phyloP scores from a whole-genome alignment of 108 stramenopile genomes.

The Pseudonitzschia multistriata region DNA sequence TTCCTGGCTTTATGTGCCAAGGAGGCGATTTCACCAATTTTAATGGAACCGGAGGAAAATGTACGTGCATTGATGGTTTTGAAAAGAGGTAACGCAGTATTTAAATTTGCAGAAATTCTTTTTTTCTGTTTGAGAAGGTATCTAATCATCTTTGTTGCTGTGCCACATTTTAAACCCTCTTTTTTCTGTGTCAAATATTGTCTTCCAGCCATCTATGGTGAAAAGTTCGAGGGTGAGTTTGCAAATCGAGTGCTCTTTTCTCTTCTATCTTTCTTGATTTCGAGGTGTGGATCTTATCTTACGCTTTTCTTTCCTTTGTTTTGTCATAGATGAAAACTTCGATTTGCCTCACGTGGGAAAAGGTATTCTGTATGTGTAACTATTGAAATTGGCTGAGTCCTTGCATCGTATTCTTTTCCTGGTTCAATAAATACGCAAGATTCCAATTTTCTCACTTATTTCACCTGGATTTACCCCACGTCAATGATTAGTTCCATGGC shows the following conservation, averaged over 20 bases:
- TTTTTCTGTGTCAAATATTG: constrained; percentile 35
- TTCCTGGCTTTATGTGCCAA: constrained; percentile 55
- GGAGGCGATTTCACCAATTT: constrained; percentile 88
- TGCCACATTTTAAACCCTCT: background rate
- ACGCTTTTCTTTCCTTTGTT: background rate
- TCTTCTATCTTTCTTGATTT: background rate
- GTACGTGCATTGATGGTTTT: constrained; percentile 10
- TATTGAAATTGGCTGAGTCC: background rate
- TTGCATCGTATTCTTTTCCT: too few species aligned
- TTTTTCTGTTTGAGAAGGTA: background rate
- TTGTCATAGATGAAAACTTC: constrained; percentile 81
- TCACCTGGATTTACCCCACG: background rate
- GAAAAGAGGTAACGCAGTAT: background rate
- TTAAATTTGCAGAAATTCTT: too few species aligned
- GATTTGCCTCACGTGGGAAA: constrained; percentile 77
- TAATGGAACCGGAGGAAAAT: constrained; percentile 92
- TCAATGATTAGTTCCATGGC: constrained; percentile 60
- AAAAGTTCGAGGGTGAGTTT: constrained; percentile 51
- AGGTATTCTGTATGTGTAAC: constrained; percentile 46
- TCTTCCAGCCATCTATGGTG: constrained; percentile 33
- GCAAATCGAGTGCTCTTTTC: background rate
- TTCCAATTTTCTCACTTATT: background rate
- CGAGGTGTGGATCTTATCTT: background rate
- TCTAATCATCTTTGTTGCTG: background rate
- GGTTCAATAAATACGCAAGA: too few species aligned